phyloP scores from a whole-genome alignment of 1,284 basidiomycete genomes.

The Marasmius fiardii region DNA sequence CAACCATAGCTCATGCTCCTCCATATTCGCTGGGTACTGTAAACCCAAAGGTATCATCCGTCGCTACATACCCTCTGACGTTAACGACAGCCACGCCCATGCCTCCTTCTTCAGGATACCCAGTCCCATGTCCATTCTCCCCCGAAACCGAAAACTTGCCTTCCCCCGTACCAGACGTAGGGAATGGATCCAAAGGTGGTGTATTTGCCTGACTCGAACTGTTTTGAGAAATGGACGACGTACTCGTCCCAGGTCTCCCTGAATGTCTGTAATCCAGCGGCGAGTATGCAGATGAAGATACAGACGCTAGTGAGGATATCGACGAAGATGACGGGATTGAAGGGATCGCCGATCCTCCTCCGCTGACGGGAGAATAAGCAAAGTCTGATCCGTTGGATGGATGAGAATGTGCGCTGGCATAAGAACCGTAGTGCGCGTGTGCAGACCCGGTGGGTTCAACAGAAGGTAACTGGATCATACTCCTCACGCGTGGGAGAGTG shows the following conservation, averaged over 20 bases:
- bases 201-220: constrained; percentile 78
- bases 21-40: constrained; percentile 8
- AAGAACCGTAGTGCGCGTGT: constrained; percentile 48
- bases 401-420: neutral
- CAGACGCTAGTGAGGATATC: constrained; percentile 35
- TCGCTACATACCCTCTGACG: constrained; percentile 14
- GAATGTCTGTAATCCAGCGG: neutral
- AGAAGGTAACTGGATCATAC: constrained; percentile 74
- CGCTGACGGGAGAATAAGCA: constrained; percentile 63
- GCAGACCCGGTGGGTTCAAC: constrained; percentile 44
- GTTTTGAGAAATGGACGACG: constrained; percentile 43
- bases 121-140: constrained; percentile 28
- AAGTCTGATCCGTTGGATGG: constrained; percentile 57
- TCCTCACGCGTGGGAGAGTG: constrained; percentile 64
- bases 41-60: constrained; percentile 13
- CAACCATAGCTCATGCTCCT: constrained; percentile 14
- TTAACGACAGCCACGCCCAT: constrained; percentile 8
- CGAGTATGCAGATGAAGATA: constrained; percentile 1
- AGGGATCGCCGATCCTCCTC: constrained; percentile 47
- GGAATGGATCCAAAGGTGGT: constrained; percentile 66
- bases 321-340: constrained; percentile 41
- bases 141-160: constrained; percentile 20
- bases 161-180: constrained; percentile 48
- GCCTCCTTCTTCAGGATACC: constrained; percentile 13
- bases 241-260: constrained; percentile 10